Base-by-base conservation (phyloP, 78 protist species). In the Acrasis kona region DNA sequence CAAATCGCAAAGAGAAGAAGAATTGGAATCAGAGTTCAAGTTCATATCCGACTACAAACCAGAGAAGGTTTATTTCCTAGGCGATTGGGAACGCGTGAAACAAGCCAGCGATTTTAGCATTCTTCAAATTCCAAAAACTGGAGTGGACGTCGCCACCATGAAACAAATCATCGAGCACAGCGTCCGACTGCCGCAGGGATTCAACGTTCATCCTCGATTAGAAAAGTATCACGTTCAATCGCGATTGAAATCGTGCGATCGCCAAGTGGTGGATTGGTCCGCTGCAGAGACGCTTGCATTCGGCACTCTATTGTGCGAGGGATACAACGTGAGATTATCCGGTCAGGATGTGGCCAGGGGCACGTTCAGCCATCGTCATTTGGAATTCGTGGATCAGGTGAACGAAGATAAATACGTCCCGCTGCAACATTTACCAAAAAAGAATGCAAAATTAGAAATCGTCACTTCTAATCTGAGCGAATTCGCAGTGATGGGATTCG, bases 301-400 rank as follows among this genome's bases (percentile, higher is more conserved):
- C 8, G 98, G 95, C 27, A 39, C 96, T 2, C 84, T 94, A 4
- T 39, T 86, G 71, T 32, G 65, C 35, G 85, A 89, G 39, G 91
- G 91, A 27, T 71, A 74, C 82, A 72, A 81, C 42, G 89, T 90
- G 30, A 75, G 94, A 42, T 65, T 90, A 28, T 65, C 85, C 5
- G 95, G 95, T 12, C 97, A 94, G 82, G 97, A 94, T 65, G 91
- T 89, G 10, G 96, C 89, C 41, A 79, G 97, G 28, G 97, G 97
- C 38, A 94, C 97, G 5, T 94, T 92, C 79, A 70, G 86, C 8
- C 97, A 94, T 61, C 84, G 97, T 39, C 97, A 94, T 58, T 85
- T 78, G 58, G 78, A 76, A 32, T 37, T 90, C 19, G 10, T 61
- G 42, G 93, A 94, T 82, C 82, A 82, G 39, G 27, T 2, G 29